These are phyloP conservation scores for Butyriboletus loyo DNA, from an alignment of 768 basidiomycete species.

Conservation along the genomic window DNA sequence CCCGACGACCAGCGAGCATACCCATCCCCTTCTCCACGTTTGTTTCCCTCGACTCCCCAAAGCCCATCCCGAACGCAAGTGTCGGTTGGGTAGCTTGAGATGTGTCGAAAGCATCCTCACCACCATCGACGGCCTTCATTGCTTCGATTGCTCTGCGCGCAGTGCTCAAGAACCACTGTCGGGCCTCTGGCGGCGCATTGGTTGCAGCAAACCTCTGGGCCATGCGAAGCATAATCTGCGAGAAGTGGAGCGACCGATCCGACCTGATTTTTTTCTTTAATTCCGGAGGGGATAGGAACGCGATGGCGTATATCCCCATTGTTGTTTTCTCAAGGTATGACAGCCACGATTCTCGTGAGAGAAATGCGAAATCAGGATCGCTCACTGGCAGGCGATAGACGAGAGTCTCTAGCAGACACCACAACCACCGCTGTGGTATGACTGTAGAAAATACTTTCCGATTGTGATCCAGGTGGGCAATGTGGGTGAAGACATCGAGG, in stretches of 20 bases:
- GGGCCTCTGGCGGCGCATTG: slow-evolving; percentile 47
- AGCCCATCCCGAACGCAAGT: slow-evolving; percentile 83
- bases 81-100: slow-evolving; percentile 56
- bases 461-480: slow-evolving; percentile 75
- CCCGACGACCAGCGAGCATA: slow-evolving; percentile 68
- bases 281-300: slow-evolving; percentile 75
- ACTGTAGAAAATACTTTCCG: slow-evolving; percentile 65
- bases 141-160: slow-evolving; percentile 71
- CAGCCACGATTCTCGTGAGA: slow-evolving; percentile 65
- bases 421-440: slow-evolving; percentile 56
- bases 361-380: slow-evolving; percentile 69
- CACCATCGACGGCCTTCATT: slow-evolving; percentile 76
- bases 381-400: slow-evolving; percentile 82
- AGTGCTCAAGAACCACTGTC: slow-evolving; percentile 50
- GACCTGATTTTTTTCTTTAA: slow-evolving; percentile 69
- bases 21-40: slow-evolving; percentile 71
- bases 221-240: slow-evolving; percentile 67
- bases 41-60: slow-evolving; percentile 67
- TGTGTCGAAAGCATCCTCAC: slow-evolving; percentile 69
- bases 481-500: slow-evolving; percentile 80
- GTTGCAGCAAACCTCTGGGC: slow-evolving; percentile 58
- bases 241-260: slow-evolving; percentile 65
- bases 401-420: slow-evolving; percentile 63
- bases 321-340: slow-evolving; percentile 76
- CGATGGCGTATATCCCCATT: slow-evolving; percentile 82